Base-by-base conservation (phyloP, 441 rosid genomes). In the Gossypium lobatum region DNA sequence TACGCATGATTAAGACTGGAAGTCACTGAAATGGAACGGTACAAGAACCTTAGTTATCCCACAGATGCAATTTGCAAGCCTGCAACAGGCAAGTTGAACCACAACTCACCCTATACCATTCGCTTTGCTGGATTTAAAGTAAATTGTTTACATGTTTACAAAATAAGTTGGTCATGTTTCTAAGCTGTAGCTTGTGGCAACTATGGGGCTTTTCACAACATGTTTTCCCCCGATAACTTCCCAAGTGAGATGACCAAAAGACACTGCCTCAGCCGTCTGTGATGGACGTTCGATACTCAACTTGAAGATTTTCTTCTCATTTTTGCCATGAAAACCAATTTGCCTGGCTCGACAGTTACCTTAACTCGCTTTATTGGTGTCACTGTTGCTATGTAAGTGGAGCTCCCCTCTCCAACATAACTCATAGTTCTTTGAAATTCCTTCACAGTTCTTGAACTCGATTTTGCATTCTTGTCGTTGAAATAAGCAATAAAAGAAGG, bases 351-450 rank as follows among this genome's bases (percentile, higher is more conserved):
- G 6, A 84, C 76, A 21, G 54, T 67, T 2, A 86, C 72, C 57
- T 73, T 77, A 26, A 85, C 70, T 21, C 84, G 89, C 8, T 75
- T 64, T 63, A 81, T n/a, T 4, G 72, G 64, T 0, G 78, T 74
- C 42, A 84, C 37, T n/a, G 14, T 79, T 2, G 81, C 89, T 0
- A 34, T 66, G 75, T 86, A 88, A 60, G 71, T 78, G 20, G 81
- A 59, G 0, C 16, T 39, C 50, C 70, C 88, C 0, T 68, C 82
- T 50, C 78, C 84, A 1, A 83, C 73, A 67, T 77, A 72, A 0
- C 88, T 88, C 80, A 86, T 78, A 0, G 90, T 88, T 73, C 90
- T 78, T 1, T 58, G 73, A 73, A 86, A 88, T 67, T 78, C 83
- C 6, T 48, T 78, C 8, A 58, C 75, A 0, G 37, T 60, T 17